phyloP scores from a whole-genome alignment of 805 yeast species.

The Candida ovalis region DNA sequence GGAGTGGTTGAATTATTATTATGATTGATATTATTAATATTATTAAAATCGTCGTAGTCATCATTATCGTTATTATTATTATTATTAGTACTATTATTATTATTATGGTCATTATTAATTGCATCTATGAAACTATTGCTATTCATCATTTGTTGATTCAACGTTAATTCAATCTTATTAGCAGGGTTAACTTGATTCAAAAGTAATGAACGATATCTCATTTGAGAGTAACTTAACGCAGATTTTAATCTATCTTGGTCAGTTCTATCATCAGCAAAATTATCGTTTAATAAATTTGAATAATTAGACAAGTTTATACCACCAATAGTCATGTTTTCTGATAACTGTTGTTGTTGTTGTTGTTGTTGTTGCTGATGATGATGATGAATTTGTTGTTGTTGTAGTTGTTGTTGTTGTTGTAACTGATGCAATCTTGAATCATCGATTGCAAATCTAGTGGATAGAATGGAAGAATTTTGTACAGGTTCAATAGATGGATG shows the following conservation, averaged over 20 bases:
- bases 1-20: neutral
- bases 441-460: neutral
- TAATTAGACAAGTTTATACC: slow-evolving; percentile 18
- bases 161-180: neutral
- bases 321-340: slow-evolving; percentile 11
- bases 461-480: neutral
- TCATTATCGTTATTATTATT: neutral
- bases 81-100: too few relatives aligned
- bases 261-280: slow-evolving; percentile 6
- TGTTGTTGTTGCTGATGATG: neutral
- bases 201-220: slow-evolving; percentile 38
- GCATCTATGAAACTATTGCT: neutral
- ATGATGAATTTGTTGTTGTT: too few relatives aligned
- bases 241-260: slow-evolving; percentile 28
- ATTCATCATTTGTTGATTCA: slow-evolving; percentile 1
- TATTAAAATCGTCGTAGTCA: neutral
- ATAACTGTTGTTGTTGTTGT: neutral
- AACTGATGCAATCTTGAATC: neutral
- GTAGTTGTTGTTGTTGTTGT: too few relatives aligned
- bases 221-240: slow-evolving; percentile 37
- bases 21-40: neutral
- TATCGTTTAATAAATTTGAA: slow-evolving; percentile 14
- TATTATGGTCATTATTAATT: too few relatives aligned
- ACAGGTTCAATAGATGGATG: slow-evolving; percentile 10
- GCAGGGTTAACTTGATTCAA: slow-evolving; percentile 13